Conservation (phyloP, 2,329 filamentous ascomycete species). For the Periconia digitata region DNA sequence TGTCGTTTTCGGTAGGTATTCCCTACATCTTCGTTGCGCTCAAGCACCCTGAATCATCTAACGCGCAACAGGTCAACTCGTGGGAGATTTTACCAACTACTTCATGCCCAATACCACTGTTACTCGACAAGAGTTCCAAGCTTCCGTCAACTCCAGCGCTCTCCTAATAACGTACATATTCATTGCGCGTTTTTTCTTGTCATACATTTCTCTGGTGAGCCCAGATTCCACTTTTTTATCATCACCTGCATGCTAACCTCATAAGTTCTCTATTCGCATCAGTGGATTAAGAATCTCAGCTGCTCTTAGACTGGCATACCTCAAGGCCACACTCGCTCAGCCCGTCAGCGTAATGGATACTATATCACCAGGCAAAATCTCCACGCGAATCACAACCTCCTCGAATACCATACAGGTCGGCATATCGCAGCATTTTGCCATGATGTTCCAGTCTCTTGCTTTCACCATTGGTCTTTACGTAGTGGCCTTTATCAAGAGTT, state of each 20-base stretch:
- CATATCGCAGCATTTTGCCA: constrained; percentile 56
- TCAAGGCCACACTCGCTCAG: constrained; percentile 52
- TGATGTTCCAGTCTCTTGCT: constrained; percentile 45
- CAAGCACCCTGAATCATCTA: background rate
- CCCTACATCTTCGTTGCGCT: background rate
- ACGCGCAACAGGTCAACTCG: constrained; percentile 33
- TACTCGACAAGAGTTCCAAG: constrained; percentile 52
- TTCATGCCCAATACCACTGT: constrained; percentile 48
- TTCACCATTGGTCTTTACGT: constrained; percentile 41
- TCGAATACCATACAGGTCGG: constrained; percentile 57
- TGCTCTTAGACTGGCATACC: constrained; percentile 53
- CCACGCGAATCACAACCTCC: constrained; percentile 55
- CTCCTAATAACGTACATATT: constrained; percentile 40
- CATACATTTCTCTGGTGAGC: constrained; percentile 37
- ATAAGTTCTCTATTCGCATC: constrained; percentile 48
- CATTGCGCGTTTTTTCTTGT: constrained; percentile 37
- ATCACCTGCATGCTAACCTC: background rate
- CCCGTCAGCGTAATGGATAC: constrained; percentile 51
- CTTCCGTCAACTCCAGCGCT: constrained; percentile 46
- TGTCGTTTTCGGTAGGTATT: constrained; percentile 48
- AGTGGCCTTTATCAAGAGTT: constrained; percentile 56
- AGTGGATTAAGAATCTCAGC: constrained; percentile 55
- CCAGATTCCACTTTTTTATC: background rate
- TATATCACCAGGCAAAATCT: constrained; percentile 53
- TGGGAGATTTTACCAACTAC: constrained; percentile 61